Evolutionary conservation across 2,329 filamentous ascomycete species (phyloP).

Genomic region (Diaporthe eres): DNA sequence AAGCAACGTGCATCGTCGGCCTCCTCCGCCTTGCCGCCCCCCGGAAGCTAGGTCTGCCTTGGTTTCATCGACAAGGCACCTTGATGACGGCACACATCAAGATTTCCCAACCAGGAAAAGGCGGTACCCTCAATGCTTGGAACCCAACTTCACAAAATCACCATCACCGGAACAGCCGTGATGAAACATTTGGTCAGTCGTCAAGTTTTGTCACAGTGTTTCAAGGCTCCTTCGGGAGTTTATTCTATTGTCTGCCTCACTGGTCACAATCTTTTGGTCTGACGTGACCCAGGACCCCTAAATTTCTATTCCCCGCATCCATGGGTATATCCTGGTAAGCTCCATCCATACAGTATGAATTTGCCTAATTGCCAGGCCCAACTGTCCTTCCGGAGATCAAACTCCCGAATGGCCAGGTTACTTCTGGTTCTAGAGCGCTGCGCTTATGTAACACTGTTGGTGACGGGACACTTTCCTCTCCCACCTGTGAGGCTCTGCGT

Average conservation of each 20-base stretch:
- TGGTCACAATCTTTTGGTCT: conserved; percentile 9
- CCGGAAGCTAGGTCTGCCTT: conserved; percentile 13
- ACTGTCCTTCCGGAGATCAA: conserved; percentile 11
- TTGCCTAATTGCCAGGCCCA: neutral
- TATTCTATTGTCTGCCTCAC: neutral
- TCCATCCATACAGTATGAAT: conserved; percentile 5
- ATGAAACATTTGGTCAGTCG: conserved; percentile 10
- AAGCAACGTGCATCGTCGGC: conserved; percentile 2
- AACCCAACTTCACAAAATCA: neutral
- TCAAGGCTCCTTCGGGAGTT: neutral
- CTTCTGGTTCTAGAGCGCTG: neutral
- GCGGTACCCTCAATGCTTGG: neutral
- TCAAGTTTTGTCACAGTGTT: conserved; percentile 22
- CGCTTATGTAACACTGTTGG: neutral
- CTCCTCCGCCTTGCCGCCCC: conserved; percentile 10
- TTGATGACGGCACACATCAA: neutral
- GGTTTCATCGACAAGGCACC: neutral
- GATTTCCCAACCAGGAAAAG: too few relatives aligned
- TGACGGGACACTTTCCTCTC: too few relatives aligned
- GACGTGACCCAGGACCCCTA: conserved; percentile 31
- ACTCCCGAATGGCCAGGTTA: neutral
- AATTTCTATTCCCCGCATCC: conserved; percentile 21
- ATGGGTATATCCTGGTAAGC: conserved; percentile 12
- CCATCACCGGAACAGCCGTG: neutral
- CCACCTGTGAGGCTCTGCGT: neutral